Evolutionary conservation across 2,329 filamentous ascomycete species (phyloP).

Genomic region (Cryphonectria japonica): DNA sequence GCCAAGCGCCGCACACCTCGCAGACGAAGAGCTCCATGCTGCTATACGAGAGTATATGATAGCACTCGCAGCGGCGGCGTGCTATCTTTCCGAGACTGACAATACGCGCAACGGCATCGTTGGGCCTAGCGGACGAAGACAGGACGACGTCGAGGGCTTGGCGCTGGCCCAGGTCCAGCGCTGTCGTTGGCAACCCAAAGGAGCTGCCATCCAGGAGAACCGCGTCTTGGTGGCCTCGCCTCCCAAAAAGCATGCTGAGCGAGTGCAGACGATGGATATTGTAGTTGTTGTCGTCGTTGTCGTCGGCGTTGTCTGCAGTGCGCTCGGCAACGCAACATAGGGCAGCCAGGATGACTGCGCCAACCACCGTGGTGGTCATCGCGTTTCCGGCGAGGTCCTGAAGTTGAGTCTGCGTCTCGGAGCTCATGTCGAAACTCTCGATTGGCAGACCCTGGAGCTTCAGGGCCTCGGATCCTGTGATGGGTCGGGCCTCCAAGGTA

Average conservation of each 20-base stretch:
- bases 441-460: slow-evolving; percentile 71
- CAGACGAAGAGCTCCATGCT: slow-evolving; percentile 35
- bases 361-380: slow-evolving; percentile 76
- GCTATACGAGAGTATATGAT: slow-evolving; percentile 34
- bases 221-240: neutral
- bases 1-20: slow-evolving; percentile 40
- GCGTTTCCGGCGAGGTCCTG: slow-evolving; percentile 78
- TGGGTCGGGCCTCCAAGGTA: slow-evolving; percentile 60
- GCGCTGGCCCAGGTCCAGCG: neutral
- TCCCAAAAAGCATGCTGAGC: slow-evolving; percentile 11
- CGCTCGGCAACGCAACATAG: slow-evolving; percentile 39
- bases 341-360: slow-evolving; percentile 61
- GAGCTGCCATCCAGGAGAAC: slow-evolving; percentile 8
- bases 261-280: neutral
- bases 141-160: slow-evolving; percentile 14
- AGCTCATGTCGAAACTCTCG: slow-evolving; percentile 63
- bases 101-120: slow-evolving; percentile 16
- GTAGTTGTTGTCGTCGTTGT: neutral
- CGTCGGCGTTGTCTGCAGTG: neutral
- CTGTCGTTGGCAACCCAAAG: neutral
- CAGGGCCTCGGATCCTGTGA: slow-evolving; percentile 67
- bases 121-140: slow-evolving; percentile 28
- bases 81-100: slow-evolving; percentile 27
- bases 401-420: slow-evolving; percentile 63
- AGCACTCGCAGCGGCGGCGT: slow-evolving; percentile 43